phyloP scores from a whole-genome alignment of 345 rosid species.

The Sisymbrium irio region DNA sequence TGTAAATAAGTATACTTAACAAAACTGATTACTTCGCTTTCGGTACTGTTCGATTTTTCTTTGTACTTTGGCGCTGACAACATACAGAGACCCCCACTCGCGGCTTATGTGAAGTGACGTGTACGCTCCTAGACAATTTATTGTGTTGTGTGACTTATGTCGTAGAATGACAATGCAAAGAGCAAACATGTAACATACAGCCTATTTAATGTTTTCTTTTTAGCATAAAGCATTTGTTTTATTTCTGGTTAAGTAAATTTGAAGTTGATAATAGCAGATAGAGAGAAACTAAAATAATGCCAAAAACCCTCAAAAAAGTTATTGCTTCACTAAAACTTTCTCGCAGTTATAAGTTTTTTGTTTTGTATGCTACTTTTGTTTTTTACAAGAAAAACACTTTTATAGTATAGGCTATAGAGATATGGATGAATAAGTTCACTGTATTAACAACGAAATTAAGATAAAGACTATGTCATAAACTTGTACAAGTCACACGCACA shows the following conservation, averaged over 20 bases:
- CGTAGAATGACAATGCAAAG: not conserved
- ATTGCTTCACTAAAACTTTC: not conserved
- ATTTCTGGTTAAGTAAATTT: not conserved
- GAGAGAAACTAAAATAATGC: not conserved
- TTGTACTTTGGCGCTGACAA: constrained; percentile 28
- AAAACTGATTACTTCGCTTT: constrained; percentile 30
- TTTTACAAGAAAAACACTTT: no score
- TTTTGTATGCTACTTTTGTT: no score
- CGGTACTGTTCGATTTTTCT: constrained; percentile 28
- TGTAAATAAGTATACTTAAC: no score
- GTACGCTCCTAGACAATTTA: constrained; percentile 7
- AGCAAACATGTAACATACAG: not conserved
- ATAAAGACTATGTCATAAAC: not conserved
- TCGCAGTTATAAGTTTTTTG: no score
- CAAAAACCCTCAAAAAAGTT: not conserved
- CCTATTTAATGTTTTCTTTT: not conserved
- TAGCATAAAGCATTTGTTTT: not conserved
- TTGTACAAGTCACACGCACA: not conserved
- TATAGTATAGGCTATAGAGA: no score
- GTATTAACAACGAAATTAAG: no score
- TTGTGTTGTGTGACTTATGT: not conserved
- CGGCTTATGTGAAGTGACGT: constrained; percentile 3
- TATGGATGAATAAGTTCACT: no score
- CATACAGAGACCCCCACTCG: constrained; percentile 12
- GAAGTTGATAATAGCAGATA: not conserved